These are phyloP conservation scores for Botrytis byssoidea DNA, from an alignment of 2,329 filamentous ascomycete genomes.

Conservation along the genomic window DNA sequence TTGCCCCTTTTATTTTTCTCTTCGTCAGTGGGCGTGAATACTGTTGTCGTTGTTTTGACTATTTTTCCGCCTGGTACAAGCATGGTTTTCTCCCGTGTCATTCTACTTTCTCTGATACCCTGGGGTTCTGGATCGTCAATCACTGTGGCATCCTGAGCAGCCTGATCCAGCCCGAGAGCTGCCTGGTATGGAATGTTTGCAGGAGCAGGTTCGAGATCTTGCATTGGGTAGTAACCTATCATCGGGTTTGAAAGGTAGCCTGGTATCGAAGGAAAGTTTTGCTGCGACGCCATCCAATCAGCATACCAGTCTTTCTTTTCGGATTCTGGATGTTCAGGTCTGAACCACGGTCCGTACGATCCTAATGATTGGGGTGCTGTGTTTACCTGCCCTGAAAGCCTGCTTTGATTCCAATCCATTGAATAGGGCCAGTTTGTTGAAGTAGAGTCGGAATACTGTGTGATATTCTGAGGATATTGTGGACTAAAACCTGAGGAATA, in stretches of 20 bases:
- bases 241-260: background rate
- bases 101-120: conserved; percentile 18
- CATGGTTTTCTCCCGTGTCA: conserved; percentile 19
- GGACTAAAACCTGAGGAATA: background rate
- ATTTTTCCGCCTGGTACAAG: conserved; percentile 13
- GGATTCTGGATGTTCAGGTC: background rate
- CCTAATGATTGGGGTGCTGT: background rate
- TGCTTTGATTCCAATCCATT: background rate
- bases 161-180: background rate
- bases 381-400: background rate
- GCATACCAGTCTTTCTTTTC: background rate
- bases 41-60: conserved; percentile 9
- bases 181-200: background rate
- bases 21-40: conserved; percentile 7
- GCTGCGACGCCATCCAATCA: conserved; percentile 4
- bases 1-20: background rate
- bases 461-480: background rate
- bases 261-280: background rate
- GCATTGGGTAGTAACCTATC: background rate
- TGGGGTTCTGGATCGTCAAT: background rate
- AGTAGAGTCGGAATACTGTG: background rate
- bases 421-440: background rate
- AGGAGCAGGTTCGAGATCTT: background rate
- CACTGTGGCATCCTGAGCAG: background rate
- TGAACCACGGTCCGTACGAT: background rate